Base-by-base conservation (phyloP, 2,329 filamentous ascomycete species). In the Colletotrichum sp. region DNA sequence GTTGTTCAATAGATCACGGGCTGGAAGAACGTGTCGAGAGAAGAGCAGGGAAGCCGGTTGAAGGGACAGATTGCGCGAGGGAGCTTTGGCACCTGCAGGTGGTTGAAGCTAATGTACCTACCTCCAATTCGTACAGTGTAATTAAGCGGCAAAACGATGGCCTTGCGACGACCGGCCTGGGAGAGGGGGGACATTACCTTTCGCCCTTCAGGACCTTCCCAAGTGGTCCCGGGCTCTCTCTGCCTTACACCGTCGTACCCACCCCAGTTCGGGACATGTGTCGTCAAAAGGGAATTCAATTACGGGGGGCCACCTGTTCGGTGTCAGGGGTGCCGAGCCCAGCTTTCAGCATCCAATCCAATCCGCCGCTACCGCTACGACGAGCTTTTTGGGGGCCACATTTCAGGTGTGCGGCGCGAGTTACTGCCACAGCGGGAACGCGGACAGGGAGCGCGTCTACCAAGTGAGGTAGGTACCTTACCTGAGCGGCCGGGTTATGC, bases 221-320 rank as follows among this genome's bases (percentile, higher is more conserved):
- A 55, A 58, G 58, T 43, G 52, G 22, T 27, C n/a, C 43, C 43
- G n/a, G 43, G 43, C 43, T 52, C n/a, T 52, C 43, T 52, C 43
- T 52, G 43, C 43, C 43, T 52, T 52, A 52, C 43, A 52, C 43
- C n/a, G 43, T 52, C n/a, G 43, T 61, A 69, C 61, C 64, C 22
- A 58, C 58, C 43, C 28, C 58, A 55, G 22, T 75, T 73, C 43
- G 76, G 77, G 77, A 78, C 77, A 78, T 78, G 77, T 78, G 77
- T 78, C 77, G 77, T 78, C 70, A 78, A 77, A 74, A 64, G 48
- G 72, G 28, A 75, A 68, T 52, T 52, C 43, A 22, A 52, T 48
- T 69, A 74, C 52, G 64, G 74, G 73, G 15, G 22, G 64, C 68
- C 55, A 56, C 39, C 62, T 72, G 55, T 64, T 75, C 68, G 69